Evolutionary conservation across 352 stramenopile genomes (phyloP).

Genomic region (Ochromonadaceae sp.): DNA sequence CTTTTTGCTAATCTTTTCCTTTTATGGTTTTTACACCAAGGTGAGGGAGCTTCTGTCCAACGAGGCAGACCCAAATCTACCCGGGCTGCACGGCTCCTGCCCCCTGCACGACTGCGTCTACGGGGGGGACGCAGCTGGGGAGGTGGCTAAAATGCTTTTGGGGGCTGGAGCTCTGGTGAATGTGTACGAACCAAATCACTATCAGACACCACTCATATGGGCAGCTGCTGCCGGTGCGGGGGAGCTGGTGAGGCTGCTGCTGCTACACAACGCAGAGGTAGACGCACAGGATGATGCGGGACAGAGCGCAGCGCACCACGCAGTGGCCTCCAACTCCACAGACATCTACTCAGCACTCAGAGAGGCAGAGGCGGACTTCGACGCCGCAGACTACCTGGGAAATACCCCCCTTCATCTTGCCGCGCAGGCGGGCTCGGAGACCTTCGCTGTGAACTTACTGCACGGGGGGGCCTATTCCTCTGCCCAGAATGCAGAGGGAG

Average conservation of each 20-base stretch:
- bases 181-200: neutral
- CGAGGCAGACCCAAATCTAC: neutral
- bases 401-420: conserved; percentile 12
- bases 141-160: neutral
- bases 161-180: neutral
- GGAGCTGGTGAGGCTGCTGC: neutral
- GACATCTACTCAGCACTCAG: neutral
- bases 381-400: neutral
- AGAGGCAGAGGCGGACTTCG: neutral
- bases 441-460: neutral
- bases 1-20: too few relatives aligned
- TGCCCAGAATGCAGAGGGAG: conserved; percentile 1
- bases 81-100: neutral
- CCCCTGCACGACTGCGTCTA: neutral
- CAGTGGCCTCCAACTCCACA: neutral
- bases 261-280: neutral
- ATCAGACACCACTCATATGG: conserved; percentile 5
- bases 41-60: neutral
- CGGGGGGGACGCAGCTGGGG: neutral
- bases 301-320: neutral
- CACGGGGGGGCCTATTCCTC: neutral
- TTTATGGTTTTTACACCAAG: too few relatives aligned
- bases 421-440: neutral
- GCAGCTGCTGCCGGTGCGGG: neutral
- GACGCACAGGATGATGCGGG: neutral